Evolutionary conservation across 148 eudicot species (phyloP).

Genomic region (Nepenthes gracilis): DNA sequence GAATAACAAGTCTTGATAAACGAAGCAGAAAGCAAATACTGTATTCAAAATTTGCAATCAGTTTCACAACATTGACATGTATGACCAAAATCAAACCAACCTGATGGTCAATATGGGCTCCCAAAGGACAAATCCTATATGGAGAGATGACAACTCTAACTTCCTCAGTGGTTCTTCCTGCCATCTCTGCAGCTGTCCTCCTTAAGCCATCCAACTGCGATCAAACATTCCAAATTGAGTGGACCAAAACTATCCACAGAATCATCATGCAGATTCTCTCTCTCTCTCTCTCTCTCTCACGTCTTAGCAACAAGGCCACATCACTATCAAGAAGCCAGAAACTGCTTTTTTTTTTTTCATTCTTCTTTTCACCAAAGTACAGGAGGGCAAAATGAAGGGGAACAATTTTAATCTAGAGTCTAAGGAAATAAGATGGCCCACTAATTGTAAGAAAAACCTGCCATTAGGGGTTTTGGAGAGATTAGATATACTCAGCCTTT

Average conservation of each 20-base stretch:
- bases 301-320: too few species aligned
- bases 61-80: neutral
- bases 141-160: constrained; percentile 85
- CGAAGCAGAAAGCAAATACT: neutral
- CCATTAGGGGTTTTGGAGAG: too few species aligned
- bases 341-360: too few species aligned
- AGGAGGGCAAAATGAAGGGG: too few species aligned
- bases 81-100: constrained; percentile 15
- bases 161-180: constrained; percentile 40
- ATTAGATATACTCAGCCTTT: too few species aligned
- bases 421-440: too few species aligned
- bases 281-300: too few species aligned
- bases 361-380: too few species aligned
- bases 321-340: too few species aligned
- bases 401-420: too few species aligned
- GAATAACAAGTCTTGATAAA: neutral
- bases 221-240: neutral
- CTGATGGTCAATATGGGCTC: constrained; percentile 99
- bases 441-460: too few species aligned
- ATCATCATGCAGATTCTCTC: neutral
- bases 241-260: neutral
- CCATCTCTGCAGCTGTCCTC: constrained; percentile 49
- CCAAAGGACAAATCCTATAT: constrained; percentile 94
- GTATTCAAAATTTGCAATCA: too few species aligned
- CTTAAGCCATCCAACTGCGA: constrained; percentile 56